Conservation (phyloP, 805 yeast genomes). For the Wickerhamiella shivajii region DNA sequence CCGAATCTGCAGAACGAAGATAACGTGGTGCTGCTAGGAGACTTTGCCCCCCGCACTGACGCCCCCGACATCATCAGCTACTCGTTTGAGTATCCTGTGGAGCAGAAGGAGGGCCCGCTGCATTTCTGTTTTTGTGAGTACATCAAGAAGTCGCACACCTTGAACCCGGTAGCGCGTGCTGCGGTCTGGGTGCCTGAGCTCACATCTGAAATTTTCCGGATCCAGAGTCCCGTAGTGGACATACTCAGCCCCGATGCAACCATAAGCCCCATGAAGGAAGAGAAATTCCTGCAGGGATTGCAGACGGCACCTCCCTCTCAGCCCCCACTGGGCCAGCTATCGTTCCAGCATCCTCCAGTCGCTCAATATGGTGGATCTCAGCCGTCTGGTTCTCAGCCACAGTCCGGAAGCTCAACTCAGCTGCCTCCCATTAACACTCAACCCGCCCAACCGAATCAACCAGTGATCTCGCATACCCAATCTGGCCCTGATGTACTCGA, state of each 20-base stretch:
- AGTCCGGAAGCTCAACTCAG: neutral
- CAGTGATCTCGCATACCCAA: too few species aligned
- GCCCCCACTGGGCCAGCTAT: slow-evolving; percentile 1
- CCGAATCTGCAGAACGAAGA: slow-evolving; percentile 27
- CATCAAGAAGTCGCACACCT: slow-evolving; percentile 22
- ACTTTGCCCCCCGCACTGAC: slow-evolving; percentile 13
- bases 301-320: too few species aligned
- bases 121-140: slow-evolving; percentile 30
- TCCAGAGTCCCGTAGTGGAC: neutral
- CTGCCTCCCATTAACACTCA: neutral
- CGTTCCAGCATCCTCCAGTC: slow-evolving; percentile 2
- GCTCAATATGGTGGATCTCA: neutral
- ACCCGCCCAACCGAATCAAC: slow-evolving; percentile 1
- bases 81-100: slow-evolving; percentile 20
- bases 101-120: slow-evolving; percentile 20
- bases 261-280: slow-evolving; percentile 7
- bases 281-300: neutral
- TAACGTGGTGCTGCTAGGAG: slow-evolving; percentile 27
- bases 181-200: slow-evolving; percentile 23
- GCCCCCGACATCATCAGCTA: slow-evolving; percentile 12
- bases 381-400: neutral
- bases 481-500: too few species aligned
- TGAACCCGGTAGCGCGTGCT: slow-evolving; percentile 23
- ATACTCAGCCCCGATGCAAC: slow-evolving; percentile 8
- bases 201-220: neutral